Conservation (phyloP, 495 filamentous ascomycete genomes). For the Rostrohypoxylon terebratum region DNA sequence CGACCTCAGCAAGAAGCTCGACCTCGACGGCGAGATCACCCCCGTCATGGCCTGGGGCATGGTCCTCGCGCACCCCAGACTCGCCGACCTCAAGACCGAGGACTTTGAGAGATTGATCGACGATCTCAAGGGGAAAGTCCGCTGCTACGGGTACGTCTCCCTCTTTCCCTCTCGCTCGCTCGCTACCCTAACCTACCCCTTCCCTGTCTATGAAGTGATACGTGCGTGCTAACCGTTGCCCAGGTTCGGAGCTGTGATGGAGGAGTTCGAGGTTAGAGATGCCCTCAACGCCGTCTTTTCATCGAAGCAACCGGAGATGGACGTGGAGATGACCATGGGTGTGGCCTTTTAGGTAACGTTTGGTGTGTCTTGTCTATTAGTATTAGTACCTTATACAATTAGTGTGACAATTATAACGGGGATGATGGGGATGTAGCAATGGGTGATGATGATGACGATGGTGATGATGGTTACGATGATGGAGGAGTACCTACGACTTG, state of each 20-base stretch:
- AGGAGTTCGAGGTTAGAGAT: slow-evolving; percentile 92
- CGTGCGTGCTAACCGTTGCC: slow-evolving; percentile 32
- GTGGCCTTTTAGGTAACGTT: slow-evolving; percentile 40
- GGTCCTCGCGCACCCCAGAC: slow-evolving; percentile 76
- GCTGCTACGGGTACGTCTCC: slow-evolving; percentile 92
- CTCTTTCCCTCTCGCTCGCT: no score
- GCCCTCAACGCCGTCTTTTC: slow-evolving; percentile 80
- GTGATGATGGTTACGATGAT: slow-evolving; percentile 1
- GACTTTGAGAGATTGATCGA: slow-evolving; percentile 81
- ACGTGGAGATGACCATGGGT: slow-evolving; percentile 56
- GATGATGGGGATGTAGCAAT: neutral
- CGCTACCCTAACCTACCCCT: no score
- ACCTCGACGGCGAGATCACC: slow-evolving; percentile 94
- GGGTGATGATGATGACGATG: slow-evolving; percentile 8
- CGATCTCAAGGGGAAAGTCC: slow-evolving; percentile 80
- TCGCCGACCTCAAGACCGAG: slow-evolving; percentile 69
- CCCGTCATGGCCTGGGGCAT: slow-evolving; percentile 94
- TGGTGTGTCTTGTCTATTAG: neutral
- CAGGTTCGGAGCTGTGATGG: slow-evolving; percentile 85
- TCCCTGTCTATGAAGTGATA: slow-evolving; percentile 2
- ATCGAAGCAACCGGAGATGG: slow-evolving; percentile 55
- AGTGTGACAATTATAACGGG: slow-evolving; percentile 11
- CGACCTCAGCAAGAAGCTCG: slow-evolving; percentile 83
- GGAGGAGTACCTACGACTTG: slow-evolving; percentile 8
- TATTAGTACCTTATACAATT: neutral